Evolutionary conservation across 179 eudicot genomes (phyloP), one percentile per base, ranked within the genome.

Genomic region (Monotropa hypopitys): DNA sequence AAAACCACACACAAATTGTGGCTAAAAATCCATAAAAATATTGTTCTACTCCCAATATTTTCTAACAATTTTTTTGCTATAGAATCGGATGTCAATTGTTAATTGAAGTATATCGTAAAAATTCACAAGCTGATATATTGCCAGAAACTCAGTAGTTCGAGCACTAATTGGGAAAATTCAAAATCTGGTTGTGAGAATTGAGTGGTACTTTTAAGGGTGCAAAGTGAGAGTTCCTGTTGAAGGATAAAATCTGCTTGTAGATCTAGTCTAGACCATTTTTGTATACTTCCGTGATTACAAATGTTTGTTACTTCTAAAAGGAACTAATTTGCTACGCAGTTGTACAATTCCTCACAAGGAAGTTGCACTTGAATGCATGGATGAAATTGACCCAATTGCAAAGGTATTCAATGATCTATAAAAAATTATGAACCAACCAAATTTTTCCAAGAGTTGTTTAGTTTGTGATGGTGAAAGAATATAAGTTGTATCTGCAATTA

Each of bases 331-430:
- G 65, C 16, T 53, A 53, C 62, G 73, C 91, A 92, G 97, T 79
- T 86, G 90, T 70, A 92, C 97, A 63, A 87, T 90, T 86, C 97
- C 97, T 83, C 97, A 92, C 84, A 92, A 92, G 84, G 92, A 88
- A 85, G 88, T 78, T 61, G 91, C 85, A 66, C 84, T 88, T 73
- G 75, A 78, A 78, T 87, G 93, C 77, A 88, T 90, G 82, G 88
- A 90, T 70, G 97, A 92, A 84, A 90, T 89, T 65, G 91, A 90
- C 84, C 90, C 93, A 38, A 84, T 86, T 79, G 97, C 95, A 43
- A 90, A 92, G 97, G 97, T 92, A 83, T 70, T 71, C 45, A 51
- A 13, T 79, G 40, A 38, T 38, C 40, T 38, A 38, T 38, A 3
- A 38, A 38, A 0, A 16, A 3, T 51, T 51, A 51, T 51, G 23